Evolutionary conservation across 441 rosid species (phyloP), one percentile per base, ranked within the genome.

Genomic region (Pelargonium cotyledonis): DNA sequence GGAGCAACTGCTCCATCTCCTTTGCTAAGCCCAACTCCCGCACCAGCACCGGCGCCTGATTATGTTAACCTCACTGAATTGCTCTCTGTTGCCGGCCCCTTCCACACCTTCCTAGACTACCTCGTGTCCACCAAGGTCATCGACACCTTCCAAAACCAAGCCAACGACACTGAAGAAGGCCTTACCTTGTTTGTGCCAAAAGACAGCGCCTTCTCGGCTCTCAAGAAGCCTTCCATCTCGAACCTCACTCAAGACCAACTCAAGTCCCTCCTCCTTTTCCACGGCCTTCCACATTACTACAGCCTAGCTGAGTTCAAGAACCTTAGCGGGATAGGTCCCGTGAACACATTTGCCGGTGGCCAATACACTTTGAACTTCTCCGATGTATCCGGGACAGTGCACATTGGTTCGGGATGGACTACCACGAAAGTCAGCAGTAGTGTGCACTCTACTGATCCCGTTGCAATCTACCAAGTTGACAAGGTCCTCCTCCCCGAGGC

Each of bases 101-200:
- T 80, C 81, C 80, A 81, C 65, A 91, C 88, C 5, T 89, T 94
- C 84, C 95, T 91, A 1, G 76, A 76, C 72, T 82, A 85, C 78
- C 88, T 94, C 26, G 65, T 76, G 66, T 86, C 96, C 18, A 84
- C 92, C 15, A 87, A 89, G 72, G 95, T 91, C 73, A 80, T 94
- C 0, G 93, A 86, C n/a, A 91, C 96, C 16, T 85, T 94, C 80
- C 97, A 94, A 78, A 84, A 77, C 86, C 96, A 84, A 79, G 99
- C 96, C 73, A 94, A 94, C 86, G 84, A 86, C 75, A 89, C 94
- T 0, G 84, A 87, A 0, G 88, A 88, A 78, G 99, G 99, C 43
- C 74, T 91, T 65, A 94, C 97, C 19, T 80, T 94, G 69, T 94
- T 94, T 15, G 97, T 87, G 0, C 99, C 99, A 0, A 85, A 83